A percentile compares a stretch with the other conserved stretches of the same genome.
Conservation (phyloP, 148 eudicot species). For the Rhododendron molle region DNA sequence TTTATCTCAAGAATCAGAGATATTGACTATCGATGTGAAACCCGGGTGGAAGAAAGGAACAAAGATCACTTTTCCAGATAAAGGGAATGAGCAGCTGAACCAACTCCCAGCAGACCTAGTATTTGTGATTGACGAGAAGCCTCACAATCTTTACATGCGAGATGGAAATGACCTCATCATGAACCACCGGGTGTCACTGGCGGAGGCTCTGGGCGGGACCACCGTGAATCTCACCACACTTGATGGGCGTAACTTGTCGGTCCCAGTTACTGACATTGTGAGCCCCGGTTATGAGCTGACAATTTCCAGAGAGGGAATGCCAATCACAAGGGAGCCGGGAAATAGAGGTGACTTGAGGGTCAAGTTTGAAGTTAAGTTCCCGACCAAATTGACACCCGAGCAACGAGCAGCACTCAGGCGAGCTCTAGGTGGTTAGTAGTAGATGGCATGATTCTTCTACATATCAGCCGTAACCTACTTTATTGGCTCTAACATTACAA, state of each 20-base stretch:
- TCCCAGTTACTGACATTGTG: constrained; percentile 52
- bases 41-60: constrained; percentile 97
- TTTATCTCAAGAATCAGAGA: constrained; percentile 48
- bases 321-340: constrained; percentile 60
- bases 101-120: constrained; percentile 83
- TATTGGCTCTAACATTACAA: neutral
- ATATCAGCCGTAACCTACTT: neutral
- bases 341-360: constrained; percentile 59
- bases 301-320: constrained; percentile 65
- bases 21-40: constrained; percentile 63
- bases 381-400: constrained; percentile 42
- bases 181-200: constrained; percentile 39
- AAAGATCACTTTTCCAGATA: constrained; percentile 79
- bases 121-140: constrained; percentile 82
- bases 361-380: constrained; percentile 66
- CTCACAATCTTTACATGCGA: constrained; percentile 50
- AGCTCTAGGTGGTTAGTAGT: constrained; percentile 40
- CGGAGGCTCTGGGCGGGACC: constrained; percentile 69
- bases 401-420: constrained; percentile 55
- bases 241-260: constrained; percentile 45
- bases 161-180: constrained; percentile 70
- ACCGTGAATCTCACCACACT: constrained; percentile 47
- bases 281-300: constrained; percentile 59
- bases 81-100: constrained; percentile 68
- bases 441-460: neutral